Evolutionary conservation across 2,329 filamentous ascomycete genomes (phyloP).

Genomic region (Diaporthe ilicicola): DNA sequence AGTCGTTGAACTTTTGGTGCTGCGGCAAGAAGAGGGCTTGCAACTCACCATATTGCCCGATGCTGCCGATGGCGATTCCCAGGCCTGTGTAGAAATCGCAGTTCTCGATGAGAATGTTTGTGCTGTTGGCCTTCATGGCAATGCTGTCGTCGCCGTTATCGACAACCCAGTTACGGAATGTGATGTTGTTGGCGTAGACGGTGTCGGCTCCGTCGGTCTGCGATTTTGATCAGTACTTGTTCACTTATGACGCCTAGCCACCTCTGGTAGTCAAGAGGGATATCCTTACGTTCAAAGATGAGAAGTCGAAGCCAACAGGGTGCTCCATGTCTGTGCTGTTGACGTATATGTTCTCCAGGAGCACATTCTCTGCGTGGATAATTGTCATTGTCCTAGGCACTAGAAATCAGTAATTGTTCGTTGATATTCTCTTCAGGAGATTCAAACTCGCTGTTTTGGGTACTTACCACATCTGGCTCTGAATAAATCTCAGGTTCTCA

Average conservation of each 20-base stretch:
- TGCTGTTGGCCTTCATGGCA: conserved; percentile 50
- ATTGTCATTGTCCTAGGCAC: conserved; percentile 33
- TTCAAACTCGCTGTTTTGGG: no score
- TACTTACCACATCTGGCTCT: conserved; percentile 34
- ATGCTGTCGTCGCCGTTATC: conserved; percentile 46
- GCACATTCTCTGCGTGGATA: conserved; percentile 31
- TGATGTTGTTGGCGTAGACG: conserved; percentile 31
- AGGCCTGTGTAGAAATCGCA: conserved; percentile 47
- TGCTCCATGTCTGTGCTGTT: conserved; percentile 32
- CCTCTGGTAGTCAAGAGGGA: no score
- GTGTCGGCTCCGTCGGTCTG: conserved; percentile 33
- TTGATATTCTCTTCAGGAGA: not conserved
- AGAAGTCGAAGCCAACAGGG: conserved; percentile 31
- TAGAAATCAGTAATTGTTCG: not conserved
- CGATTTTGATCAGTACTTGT: not conserved
- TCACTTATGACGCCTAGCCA: not conserved
- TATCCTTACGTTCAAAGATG: conserved; percentile 28
- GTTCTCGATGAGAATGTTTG: conserved; percentile 49
- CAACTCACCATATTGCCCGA: conserved; percentile 48
- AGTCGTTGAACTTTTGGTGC: no score
- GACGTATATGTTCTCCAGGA: conserved; percentile 30
- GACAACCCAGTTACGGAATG: conserved; percentile 29
- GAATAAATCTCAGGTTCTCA: conserved; percentile 27
- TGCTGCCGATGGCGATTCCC: conserved; percentile 49
- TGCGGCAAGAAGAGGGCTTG: conserved; percentile 21